phyloP scores from a whole-genome alignment of 441 rosid genomes.

The Aleurites moluccanus region DNA sequence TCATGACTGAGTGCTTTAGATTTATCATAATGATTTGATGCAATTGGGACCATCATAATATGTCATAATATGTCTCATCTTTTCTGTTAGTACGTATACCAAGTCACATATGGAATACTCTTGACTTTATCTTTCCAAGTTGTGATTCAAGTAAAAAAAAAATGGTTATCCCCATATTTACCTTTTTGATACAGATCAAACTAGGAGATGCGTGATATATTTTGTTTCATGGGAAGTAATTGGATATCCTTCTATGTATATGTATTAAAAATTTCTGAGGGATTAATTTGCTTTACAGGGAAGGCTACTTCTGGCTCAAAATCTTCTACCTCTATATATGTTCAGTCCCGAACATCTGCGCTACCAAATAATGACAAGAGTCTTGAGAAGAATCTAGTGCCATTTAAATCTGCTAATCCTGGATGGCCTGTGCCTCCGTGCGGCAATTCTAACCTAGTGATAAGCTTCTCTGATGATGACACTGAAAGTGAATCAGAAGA shows the following conservation, averaged over 20 bases:
- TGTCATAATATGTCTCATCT: background rate
- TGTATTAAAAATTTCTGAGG: slow-evolving; percentile 1
- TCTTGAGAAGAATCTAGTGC: slow-evolving; percentile 45
- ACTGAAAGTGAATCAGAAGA: slow-evolving; percentile 78
- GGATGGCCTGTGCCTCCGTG: slow-evolving; percentile 45
- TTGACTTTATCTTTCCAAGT: background rate
- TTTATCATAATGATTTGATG: background rate
- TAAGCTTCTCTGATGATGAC: slow-evolving; percentile 86
- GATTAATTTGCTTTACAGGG: slow-evolving; percentile 40
- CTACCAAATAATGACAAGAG: slow-evolving; percentile 44
- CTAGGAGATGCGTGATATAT: background rate
- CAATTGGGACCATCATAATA: background rate
- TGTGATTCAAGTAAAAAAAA: no score
- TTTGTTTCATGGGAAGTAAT: background rate
- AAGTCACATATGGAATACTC: background rate
- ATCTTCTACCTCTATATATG: slow-evolving; percentile 32
- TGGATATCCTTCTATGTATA: slow-evolving; percentile 3
- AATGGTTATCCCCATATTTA: background rate
- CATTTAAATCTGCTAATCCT: slow-evolving; percentile 38
- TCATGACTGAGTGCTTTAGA: background rate
- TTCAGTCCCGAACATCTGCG: slow-evolving; percentile 29
- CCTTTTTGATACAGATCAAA: background rate
- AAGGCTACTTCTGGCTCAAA: slow-evolving; percentile 35
- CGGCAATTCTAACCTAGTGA: slow-evolving; percentile 66
- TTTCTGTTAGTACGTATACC: background rate